Percentiles rank a stretch among this genome's conserved stretches.
Evolutionary conservation across 306 rosid species (phyloP).

Genomic region (Rubus idaeus): DNA sequence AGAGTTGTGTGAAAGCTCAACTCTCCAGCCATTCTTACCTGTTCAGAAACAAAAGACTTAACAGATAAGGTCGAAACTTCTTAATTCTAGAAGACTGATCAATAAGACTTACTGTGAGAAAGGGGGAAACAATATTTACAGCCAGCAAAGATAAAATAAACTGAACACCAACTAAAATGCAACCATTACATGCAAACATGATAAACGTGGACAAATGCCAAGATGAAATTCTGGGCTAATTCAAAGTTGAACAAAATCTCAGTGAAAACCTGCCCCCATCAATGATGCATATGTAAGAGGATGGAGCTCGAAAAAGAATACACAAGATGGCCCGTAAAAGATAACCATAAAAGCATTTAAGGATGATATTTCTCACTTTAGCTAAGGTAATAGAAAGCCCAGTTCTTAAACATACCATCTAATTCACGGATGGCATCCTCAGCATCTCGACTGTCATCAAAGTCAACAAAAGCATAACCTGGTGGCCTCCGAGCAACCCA

Average conservation of each 20-base stretch:
- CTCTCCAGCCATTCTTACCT: conserved; percentile 99
- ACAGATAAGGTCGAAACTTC: too few species aligned
- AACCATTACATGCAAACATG: background rate
- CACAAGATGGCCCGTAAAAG: background rate
- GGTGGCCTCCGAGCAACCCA: conserved; percentile 99
- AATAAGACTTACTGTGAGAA: background rate
- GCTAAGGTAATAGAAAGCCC: background rate
- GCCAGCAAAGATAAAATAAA: background rate
- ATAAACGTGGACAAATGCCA: background rate
- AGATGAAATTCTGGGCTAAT: background rate
- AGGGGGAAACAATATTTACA: too few species aligned
- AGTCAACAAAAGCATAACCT: conserved; percentile 95
- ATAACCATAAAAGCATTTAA: background rate
- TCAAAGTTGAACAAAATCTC: background rate
- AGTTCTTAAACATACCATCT: conserved; percentile 57
- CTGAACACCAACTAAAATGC: background rate
- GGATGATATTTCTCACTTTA: background rate
- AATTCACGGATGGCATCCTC: conserved; percentile 89
- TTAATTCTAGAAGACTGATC: background rate
- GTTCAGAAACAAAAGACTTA: conserved; percentile 11
- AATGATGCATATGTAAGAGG: background rate
- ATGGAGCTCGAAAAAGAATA: background rate
- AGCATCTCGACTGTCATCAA: conserved; percentile 90
- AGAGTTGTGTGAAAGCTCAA: conserved; percentile 96
- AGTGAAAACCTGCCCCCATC: background rate